Base-by-base conservation (phyloP, 148 eudicot genomes). In the Polygonum aviculare region DNA sequence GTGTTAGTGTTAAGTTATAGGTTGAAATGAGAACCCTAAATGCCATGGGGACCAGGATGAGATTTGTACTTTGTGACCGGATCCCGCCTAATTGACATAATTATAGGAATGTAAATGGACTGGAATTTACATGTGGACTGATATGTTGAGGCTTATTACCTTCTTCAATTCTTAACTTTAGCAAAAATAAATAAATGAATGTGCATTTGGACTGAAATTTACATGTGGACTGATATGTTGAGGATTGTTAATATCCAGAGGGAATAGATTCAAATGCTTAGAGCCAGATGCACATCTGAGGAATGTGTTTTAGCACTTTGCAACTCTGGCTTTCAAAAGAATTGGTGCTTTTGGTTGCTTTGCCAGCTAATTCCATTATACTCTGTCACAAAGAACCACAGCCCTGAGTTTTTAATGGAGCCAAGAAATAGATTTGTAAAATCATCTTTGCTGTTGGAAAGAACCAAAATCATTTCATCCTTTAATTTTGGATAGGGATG, bases 1-100 rank as follows among this genome's bases (percentile, higher is more conserved):
- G 36, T 16, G 36, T 67, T 15, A 35, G 41, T 36, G 36, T 67
- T 14, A 33, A 35, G 44, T 65, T 65, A 15, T 35, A 67, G 15
- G 44, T 67, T 15, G 72, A 35, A 41, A 67, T 67, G 44, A 36
- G 72, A 38, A 67, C 41, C 72, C 72, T 14, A 67, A 67, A 67
- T 38, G 44, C 72, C 72, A 35, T 67, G 72, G 71, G 19, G 45
- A 35, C 9, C 44, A 6, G 45, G 35, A 35, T 38, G 44, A 5
- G 45, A 67, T 67, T 36, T 31, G 10, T 38, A 35, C 38, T 38
- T 16, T 45, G 18, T 35, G 16, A 15, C 44, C 19, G 2, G 14
- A 67, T 35, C 72, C 45, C 6, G 44, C 72, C 2, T 38, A 8
- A 67, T 15, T 35, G 19, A 14, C 19, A 36, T 67, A 41, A 0